Base-by-base conservation (phyloP, 2,329 filamentous ascomycete species). In the Penicillium verrucosum region DNA sequence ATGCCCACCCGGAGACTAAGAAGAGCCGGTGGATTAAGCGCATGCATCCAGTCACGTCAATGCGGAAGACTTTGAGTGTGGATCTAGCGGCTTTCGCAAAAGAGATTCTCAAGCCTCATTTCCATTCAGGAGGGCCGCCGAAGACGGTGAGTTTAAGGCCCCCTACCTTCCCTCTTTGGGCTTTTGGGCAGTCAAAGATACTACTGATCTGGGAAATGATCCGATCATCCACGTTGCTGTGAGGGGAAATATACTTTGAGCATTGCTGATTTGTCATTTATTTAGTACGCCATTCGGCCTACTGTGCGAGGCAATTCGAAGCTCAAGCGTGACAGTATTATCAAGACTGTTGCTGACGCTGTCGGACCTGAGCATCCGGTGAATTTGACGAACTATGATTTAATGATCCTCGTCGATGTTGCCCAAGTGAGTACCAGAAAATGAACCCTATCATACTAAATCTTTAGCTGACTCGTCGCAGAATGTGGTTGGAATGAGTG, bases 401-500 rank as follows among this genome's bases (percentile, higher is more conserved):
- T 81, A 40, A 73, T 85, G 46, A 84, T 88, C 59, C 69, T 87
- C 37, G 82, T 88, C 43, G 83, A 86, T 63, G 76, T 87, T 54
- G 82, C 85, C 68, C 80, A 85, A 75, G 84, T 85, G 70, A 64
- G 80, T 63, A 42, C 46, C 36, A 18, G 30, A 30, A 23, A 49
- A 46, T 9, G 32, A 45, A 23, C 18, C 41, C 21, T 25, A 10
- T 21, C 11, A 10, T 41, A 70, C 7, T 14, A 51, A 3, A 5
- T 25, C 2, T 27, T 27, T 36, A 14, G 68, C 58, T n/a, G 18
- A 36, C n/a, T 37, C 27, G 4, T 47, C 18, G 41, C 62, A 86
- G 84, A 86, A 85, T 62, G 71, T 87, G 10, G 80, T 84, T 58
- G 85, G 85, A 21, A 85, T 88, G 78, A 85, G 83, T 61, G 83